Evolutionary conservation across 2,329 filamentous ascomycete species (phyloP).

Genomic region (Biscogniauxia marginata): DNA sequence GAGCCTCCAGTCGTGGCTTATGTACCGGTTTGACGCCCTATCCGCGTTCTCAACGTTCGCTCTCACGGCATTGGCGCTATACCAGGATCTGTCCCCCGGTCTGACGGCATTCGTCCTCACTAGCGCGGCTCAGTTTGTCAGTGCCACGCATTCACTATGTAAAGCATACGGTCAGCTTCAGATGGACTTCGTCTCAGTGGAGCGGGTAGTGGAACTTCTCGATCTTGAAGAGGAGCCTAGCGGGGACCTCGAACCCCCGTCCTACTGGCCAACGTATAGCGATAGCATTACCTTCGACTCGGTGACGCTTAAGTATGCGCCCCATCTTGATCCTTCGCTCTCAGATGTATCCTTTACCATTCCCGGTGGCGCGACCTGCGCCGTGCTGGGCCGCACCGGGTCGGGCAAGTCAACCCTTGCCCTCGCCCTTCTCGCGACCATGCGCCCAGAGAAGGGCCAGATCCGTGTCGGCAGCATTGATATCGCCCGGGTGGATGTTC

Average conservation of each 20-base stretch:
- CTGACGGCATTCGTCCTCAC: constrained; percentile 82
- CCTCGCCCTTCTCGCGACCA: constrained; percentile 56
- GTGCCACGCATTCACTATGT: constrained; percentile 71
- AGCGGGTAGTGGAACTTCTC: constrained; percentile 79
- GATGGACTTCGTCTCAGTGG: constrained; percentile 89
- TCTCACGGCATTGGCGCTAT: constrained; percentile 72
- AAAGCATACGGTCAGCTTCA: constrained; percentile 80
- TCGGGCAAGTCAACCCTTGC: constrained; percentile 82
- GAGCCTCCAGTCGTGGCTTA: constrained; percentile 82
- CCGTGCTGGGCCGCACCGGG: constrained; percentile 77
- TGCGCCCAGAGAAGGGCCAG: constrained; percentile 49
- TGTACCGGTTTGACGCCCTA: constrained; percentile 72
- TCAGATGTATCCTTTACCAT: constrained; percentile 69
- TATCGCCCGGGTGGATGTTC: constrained; percentile 52
- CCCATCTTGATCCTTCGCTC: constrained; percentile 72
- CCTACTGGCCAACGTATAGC: constrained; percentile 71
- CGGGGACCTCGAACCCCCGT: constrained; percentile 67
- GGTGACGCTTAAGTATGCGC: constrained; percentile 77
- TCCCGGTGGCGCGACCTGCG: constrained; percentile 60
- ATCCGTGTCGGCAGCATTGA: constrained; percentile 55
- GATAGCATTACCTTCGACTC: constrained; percentile 75
- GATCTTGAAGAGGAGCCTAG: constrained; percentile 72
- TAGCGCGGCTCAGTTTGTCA: constrained; percentile 67
- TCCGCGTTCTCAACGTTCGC: constrained; percentile 72
- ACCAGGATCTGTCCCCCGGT: constrained; percentile 71